Evolutionary conservation across 768 basidiomycete genomes (phyloP).

Genomic region (Kwoniella mangroviensis): DNA sequence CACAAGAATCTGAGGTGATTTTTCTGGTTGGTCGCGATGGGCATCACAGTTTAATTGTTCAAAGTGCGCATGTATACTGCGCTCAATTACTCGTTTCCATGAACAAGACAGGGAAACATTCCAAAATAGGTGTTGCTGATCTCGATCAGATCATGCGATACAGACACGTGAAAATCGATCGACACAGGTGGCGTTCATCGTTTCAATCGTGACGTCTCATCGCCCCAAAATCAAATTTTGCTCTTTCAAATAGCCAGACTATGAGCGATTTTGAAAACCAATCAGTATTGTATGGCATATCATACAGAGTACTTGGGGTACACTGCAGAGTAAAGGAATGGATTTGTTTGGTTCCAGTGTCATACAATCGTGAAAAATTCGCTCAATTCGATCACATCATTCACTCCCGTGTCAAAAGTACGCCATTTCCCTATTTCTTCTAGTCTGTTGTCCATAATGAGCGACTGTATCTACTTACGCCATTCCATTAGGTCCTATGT

Average conservation of each 20-base stretch:
- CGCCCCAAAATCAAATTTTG: too few relatives aligned
- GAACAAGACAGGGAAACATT: neutral
- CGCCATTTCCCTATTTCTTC: neutral
- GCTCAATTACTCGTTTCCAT: neutral
- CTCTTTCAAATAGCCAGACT: too few relatives aligned
- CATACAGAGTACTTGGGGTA: too few relatives aligned
- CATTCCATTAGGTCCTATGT: too few relatives aligned
- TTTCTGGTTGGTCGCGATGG: neutral
- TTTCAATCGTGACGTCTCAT: too few relatives aligned
- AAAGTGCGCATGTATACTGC: neutral
- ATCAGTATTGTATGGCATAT: neutral
- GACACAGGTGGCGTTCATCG: too few relatives aligned
- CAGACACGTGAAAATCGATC: too few relatives aligned
- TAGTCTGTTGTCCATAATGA: too few relatives aligned
- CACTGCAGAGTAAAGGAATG: neutral
- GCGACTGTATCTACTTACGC: too few relatives aligned
- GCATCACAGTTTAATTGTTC: neutral
- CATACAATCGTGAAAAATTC: neutral
- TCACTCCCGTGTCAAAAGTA: neutral
- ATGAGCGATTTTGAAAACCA: too few relatives aligned
- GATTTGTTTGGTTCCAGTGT: constrained; percentile 9
- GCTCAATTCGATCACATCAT: neutral
- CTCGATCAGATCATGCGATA: too few relatives aligned
- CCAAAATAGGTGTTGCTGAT: too few relatives aligned
- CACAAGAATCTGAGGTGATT: neutral